A percentile compares a stretch with the other conserved stretches of the same genome.
phyloP scores from a whole-genome alignment of 257 asterid species.

The Solanum arcanum region DNA sequence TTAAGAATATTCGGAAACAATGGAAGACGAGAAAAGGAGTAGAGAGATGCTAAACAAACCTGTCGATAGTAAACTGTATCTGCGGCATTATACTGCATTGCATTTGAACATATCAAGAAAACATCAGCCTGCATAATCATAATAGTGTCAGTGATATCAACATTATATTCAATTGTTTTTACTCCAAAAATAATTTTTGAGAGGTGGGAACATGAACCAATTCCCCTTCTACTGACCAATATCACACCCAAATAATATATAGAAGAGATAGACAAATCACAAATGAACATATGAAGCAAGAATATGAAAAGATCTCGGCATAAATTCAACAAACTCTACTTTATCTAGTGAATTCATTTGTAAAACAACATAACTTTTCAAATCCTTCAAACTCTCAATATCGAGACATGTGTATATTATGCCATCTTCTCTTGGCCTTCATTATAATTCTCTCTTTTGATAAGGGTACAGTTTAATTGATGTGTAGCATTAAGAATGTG shows the following conservation, averaged over 20 bases:
- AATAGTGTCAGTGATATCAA: neutral
- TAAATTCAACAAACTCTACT: neutral
- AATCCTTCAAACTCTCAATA: neutral
- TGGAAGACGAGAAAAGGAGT: neutral
- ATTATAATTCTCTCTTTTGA: neutral
- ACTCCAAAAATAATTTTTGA: neutral
- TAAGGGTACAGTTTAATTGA: neutral
- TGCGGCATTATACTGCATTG: slow-evolving; percentile 79
- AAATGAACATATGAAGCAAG: neutral
- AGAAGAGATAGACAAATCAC: neutral
- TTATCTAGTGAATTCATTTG: neutral
- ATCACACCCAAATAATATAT: neutral
- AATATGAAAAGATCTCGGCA: neutral
- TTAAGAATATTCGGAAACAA: slow-evolving; percentile 3
- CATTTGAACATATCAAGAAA: slow-evolving; percentile 80
- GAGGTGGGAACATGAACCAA: neutral
- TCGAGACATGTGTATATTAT: neutral
- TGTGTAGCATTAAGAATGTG: neutral
- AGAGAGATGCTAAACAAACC: slow-evolving; percentile 27
- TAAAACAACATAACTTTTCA: neutral
- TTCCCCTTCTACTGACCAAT: neutral
- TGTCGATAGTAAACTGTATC: slow-evolving; percentile 86
- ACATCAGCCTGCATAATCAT: slow-evolving; percentile 66
- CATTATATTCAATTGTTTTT: neutral
- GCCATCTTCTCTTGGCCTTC: neutral